Percentiles rank a stretch among this genome's conserved stretches.
phyloP scores from a whole-genome alignment of 176 grass and related monocot genomes.

The Melocanna baccifera region DNA sequence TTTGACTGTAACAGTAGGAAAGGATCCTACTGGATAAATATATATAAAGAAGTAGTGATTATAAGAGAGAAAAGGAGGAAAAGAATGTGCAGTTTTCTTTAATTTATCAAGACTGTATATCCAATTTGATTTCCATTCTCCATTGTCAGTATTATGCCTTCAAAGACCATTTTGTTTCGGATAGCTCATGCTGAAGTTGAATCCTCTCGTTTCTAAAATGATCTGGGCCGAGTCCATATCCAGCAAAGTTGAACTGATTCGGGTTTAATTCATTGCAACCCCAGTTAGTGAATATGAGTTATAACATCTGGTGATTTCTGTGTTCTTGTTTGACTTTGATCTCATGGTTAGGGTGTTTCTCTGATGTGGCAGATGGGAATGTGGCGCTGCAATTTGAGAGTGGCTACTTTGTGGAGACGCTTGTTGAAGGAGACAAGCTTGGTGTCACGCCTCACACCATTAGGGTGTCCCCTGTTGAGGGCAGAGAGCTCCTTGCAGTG shows the following conservation, averaged over 20 bases:
- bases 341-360: slow-evolving; percentile 15
- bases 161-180: no score
- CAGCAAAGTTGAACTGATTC: background rate
- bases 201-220: background rate
- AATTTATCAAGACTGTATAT: no score
- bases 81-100: no score
- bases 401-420: slow-evolving; percentile 93
- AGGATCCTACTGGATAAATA: no score
- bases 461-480: slow-evolving; percentile 78
- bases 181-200: background rate
- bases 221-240: background rate
- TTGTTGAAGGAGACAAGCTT: slow-evolving; percentile 87
- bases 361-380: slow-evolving; percentile 56
- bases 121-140: no score
- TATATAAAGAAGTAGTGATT: no score
- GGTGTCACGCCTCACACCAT: slow-evolving; percentile 88
- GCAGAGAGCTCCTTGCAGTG: slow-evolving; percentile 85
- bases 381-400: slow-evolving; percentile 69
- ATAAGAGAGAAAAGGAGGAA: no score
- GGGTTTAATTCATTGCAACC: background rate
- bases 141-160: no score
- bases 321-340: slow-evolving; percentile 25
- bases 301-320: background rate
- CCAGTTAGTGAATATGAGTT: background rate
- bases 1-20: no score